Evolutionary conservation across 2,329 filamentous ascomycete genomes (phyloP), one percentile per base, ranked within the genome.

Genomic region (Diaporthe aspalathi): DNA sequence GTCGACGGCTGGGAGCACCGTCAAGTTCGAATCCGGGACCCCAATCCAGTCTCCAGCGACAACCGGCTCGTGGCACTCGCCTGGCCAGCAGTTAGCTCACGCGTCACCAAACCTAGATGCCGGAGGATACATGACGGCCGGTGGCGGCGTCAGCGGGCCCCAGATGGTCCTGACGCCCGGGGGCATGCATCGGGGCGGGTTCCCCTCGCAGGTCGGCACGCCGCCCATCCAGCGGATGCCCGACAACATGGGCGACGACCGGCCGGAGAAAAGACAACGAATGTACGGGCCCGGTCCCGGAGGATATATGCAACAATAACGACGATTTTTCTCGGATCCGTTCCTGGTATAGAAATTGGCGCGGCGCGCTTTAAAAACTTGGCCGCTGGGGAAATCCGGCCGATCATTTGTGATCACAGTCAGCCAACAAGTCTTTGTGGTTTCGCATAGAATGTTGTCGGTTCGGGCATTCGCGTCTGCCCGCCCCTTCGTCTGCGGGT

Each of bases 31-130:
- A 72, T 85, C 88, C 40, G 69, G 69, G 65, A 85, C 86, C 2
- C 86, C 87, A n/a, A 86, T 88, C 71, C 86, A 87, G 70, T 88
- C 87, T 3, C 85, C 87, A 3, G 82, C 85, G 12, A 85, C 84
- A 43, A 83, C 81, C 49, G 80, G 79, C 70, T 86, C 79, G 68
- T 88, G 80, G 87, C 84, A 82, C 81, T 88, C 87, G 14, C 87
- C 87, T 0, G 82, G 83, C 29, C 86, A 87, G 70, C 67, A 70
- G 56, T 82, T 89, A 76, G 81, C 84, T 20, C 86, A 88, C 70
- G 79, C 83, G 2, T 86, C 86, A 12, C 85, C 86, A 1, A 83
- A 81, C 38, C 79, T 88, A 63, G 84, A 84, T 38, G 65, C 69
- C 52, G 69, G 69, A 45, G 71, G 72, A 35, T 73, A 73, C n/a